A percentile compares a stretch with the other conserved stretches of the same genome.
Conservation (phyloP, 345 rosid species). For the Gossypium arboreum region DNA sequence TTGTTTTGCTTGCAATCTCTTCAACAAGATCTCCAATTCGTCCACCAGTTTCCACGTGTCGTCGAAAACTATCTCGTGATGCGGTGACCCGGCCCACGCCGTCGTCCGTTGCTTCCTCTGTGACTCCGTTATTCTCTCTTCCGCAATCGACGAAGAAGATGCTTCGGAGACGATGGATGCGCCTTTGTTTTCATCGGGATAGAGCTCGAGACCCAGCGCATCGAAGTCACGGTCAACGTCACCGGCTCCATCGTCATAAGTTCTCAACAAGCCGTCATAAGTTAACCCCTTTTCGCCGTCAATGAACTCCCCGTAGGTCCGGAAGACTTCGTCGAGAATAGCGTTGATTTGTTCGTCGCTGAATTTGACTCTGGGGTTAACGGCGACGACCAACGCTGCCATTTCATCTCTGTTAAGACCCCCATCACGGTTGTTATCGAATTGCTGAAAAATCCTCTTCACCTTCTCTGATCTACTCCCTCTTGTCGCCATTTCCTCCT, state of each 20-base stretch:
- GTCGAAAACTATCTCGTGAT: constrained; percentile 89
- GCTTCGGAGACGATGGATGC: constrained; percentile 46
- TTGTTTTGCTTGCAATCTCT: constrained; percentile 79
- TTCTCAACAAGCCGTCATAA: constrained; percentile 78
- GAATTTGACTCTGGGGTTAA: constrained; percentile 92
- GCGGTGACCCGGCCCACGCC: constrained; percentile 94
- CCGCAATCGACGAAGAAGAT: constrained; percentile 71
- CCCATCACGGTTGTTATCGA: constrained; percentile 75
- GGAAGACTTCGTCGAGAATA: constrained; percentile 91
- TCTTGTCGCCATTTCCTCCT: constrained; percentile 60
- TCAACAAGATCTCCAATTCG: constrained; percentile 86
- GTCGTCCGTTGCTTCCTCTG: constrained; percentile 94
- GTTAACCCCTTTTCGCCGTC: constrained; percentile 80
- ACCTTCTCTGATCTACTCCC: constrained; percentile 97
- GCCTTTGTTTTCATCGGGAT: constrained; percentile 43
- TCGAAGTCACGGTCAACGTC: constrained; percentile 97
- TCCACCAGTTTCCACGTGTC: constrained; percentile 98
- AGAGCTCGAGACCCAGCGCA: constrained; percentile 78
- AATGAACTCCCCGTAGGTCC: constrained; percentile 86
- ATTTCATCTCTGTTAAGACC: constrained; percentile 91
- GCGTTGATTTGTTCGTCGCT: constrained; percentile 96
- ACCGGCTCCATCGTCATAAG: constrained; percentile 98
- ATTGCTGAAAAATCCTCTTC: constrained; percentile 83
- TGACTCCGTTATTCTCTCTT: constrained; percentile 61
- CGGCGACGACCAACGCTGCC: constrained; percentile 91